These are phyloP conservation scores for Neolentinus lepideus DNA, from an alignment of 1,284 basidiomycete genomes.

Conservation along the genomic window DNA sequence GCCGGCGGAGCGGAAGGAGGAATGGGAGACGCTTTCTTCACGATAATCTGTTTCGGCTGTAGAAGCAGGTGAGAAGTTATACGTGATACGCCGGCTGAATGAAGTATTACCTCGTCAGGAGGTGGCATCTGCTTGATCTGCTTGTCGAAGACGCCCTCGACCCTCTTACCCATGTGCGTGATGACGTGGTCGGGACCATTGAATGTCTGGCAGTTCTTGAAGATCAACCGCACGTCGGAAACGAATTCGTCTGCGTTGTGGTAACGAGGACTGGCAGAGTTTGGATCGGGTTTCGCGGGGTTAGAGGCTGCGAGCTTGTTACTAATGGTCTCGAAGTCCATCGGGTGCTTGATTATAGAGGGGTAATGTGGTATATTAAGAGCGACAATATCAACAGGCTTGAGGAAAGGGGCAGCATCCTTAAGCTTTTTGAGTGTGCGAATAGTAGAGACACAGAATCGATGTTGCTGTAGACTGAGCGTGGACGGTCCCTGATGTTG, in stretches of 20 bases:
- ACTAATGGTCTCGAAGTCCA: slow-evolving; percentile 96
- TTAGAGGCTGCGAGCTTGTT: slow-evolving; percentile 78
- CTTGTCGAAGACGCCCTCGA: slow-evolving; percentile 87
- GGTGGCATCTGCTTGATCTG: slow-evolving; percentile 81
- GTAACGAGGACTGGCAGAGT: slow-evolving; percentile 69
- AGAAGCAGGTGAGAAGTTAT: slow-evolving; percentile 9
- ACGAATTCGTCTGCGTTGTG: slow-evolving; percentile 71
- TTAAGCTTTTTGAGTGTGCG: slow-evolving; percentile 85
- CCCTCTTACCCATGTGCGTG: slow-evolving; percentile 69
- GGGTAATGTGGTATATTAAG: slow-evolving; percentile 91
- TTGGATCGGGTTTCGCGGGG: slow-evolving; percentile 68
- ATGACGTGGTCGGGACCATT: slow-evolving; percentile 90
- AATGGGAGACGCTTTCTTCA: slow-evolving; percentile 18
- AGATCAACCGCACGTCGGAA: slow-evolving; percentile 79
- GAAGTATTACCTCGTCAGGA: slow-evolving; percentile 58
- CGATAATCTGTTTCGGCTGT: slow-evolving; percentile 38
- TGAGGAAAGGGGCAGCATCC: slow-evolving; percentile 77
- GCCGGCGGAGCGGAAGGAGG: slow-evolving; percentile 19
- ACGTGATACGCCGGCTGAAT: background rate
- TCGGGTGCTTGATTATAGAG: slow-evolving; percentile 82
- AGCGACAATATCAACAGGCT: slow-evolving; percentile 87
- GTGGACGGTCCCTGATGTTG: slow-evolving; percentile 29
- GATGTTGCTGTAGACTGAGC: slow-evolving; percentile 63
- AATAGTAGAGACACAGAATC: slow-evolving; percentile 76
- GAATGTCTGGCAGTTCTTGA: slow-evolving; percentile 86